Evolutionary conservation across 2,329 filamentous ascomycete species (phyloP).

Genomic region (Sporothrix schenckii): DNA sequence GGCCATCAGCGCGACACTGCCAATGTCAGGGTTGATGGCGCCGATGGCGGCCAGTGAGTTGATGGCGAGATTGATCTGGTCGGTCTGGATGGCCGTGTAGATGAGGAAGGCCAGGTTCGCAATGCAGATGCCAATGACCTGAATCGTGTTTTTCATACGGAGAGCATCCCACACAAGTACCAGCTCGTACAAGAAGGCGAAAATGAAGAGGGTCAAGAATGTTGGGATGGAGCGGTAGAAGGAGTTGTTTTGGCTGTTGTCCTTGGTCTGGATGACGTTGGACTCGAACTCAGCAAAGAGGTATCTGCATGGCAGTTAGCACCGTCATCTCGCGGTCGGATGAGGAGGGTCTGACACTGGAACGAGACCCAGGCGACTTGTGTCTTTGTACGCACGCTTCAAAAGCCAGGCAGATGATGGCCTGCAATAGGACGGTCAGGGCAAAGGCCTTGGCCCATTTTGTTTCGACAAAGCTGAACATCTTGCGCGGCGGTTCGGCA

Average conservation of each 20-base stretch:
- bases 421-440: slow-evolving; percentile 72
- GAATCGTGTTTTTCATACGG: slow-evolving; percentile 95
- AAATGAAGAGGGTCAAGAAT: slow-evolving; percentile 94
- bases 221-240: slow-evolving; percentile 80
- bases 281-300: slow-evolving; percentile 85
- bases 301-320: slow-evolving; percentile 61
- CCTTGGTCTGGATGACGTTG: slow-evolving; percentile 53
- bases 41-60: slow-evolving; percentile 56
- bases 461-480: slow-evolving; percentile 77
- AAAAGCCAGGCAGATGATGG: slow-evolving; percentile 76
- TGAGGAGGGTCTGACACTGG: background rate
- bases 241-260: slow-evolving; percentile 53
- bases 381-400: slow-evolving; percentile 68
- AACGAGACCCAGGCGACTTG: background rate
- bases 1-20: slow-evolving; percentile 61
- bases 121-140: slow-evolving; percentile 90
- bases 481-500: slow-evolving; percentile 46
- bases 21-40: slow-evolving; percentile 36
- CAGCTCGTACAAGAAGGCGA: slow-evolving; percentile 91
- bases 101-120: slow-evolving; percentile 91
- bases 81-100: slow-evolving; percentile 89
- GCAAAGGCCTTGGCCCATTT: slow-evolving; percentile 90
- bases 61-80: slow-evolving; percentile 82
- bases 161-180: slow-evolving; percentile 91
- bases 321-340: background rate